Conservation (phyloP, 2,329 filamentous ascomycete species). For the Aureobasidium lini region DNA sequence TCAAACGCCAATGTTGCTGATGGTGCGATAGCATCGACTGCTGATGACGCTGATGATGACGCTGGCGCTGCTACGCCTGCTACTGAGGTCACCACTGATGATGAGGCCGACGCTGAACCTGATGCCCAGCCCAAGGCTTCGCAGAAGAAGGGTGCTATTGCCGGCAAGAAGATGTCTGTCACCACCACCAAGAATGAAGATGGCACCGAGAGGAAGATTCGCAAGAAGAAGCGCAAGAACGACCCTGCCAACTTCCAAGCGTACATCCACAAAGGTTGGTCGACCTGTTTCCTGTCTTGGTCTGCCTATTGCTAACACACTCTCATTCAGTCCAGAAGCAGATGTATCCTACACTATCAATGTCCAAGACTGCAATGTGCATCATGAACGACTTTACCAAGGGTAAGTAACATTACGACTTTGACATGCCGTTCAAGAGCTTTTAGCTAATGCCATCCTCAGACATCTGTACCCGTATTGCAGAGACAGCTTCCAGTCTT, state of each 20-base stretch:
- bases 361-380: not conserved
- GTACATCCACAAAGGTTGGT: not conserved
- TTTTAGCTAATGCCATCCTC: not conserved
- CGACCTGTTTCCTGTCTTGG: not conserved
- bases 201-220: not conserved
- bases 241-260: not conserved
- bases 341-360: not conserved
- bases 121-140: not conserved
- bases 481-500: not conserved
- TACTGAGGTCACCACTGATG: not conserved
- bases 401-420: not conserved
- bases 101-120: not conserved
- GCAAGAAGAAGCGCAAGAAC: not conserved
- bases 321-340: not conserved
- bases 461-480: not conserved
- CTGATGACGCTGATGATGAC: not conserved
- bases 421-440: not conserved
- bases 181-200: constrained; percentile 29
- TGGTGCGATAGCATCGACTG: not conserved
- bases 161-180: constrained; percentile 55
- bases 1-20: not conserved
- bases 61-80: not conserved
- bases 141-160: too few relatives aligned
- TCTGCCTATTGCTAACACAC: not conserved
- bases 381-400: constrained; percentile 9